Evolutionary conservation across 2,329 filamentous ascomycete species (phyloP).

Genomic region (Diaporthe capsici): DNA sequence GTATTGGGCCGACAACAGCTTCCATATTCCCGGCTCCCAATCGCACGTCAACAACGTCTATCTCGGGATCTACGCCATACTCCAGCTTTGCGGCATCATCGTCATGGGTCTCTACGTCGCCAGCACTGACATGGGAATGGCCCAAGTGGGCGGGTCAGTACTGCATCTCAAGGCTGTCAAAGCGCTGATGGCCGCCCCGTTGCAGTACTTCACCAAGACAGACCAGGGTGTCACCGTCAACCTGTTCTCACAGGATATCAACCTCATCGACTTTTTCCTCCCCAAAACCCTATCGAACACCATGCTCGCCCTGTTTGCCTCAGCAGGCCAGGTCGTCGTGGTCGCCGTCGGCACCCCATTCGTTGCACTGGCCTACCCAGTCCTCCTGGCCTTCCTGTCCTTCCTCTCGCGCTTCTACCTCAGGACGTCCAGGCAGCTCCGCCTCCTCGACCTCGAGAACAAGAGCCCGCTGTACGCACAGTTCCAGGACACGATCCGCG

Average conservation of each 20-base stretch:
- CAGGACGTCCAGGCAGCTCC: conserved; percentile 62
- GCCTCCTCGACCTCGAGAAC: conserved; percentile 60
- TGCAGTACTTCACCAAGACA: conserved; percentile 53
- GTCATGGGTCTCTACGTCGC: conserved; percentile 45
- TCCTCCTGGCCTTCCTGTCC: conserved; percentile 55
- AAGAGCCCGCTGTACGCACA: conserved; percentile 47
- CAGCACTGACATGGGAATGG: conserved; percentile 44
- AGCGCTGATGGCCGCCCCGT: conserved; percentile 52
- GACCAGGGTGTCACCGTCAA: conserved; percentile 54
- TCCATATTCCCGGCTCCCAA: conserved; percentile 8
- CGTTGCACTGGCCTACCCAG: conserved; percentile 53
- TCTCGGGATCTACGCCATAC: conserved; percentile 48
- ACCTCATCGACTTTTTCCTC: conserved; percentile 44
- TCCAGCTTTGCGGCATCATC: conserved; percentile 44
- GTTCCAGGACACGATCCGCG: conserved; percentile 63
- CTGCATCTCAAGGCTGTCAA: conserved; percentile 50
- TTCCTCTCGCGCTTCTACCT: conserved; percentile 60
- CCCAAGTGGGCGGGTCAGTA: conserved; percentile 43
- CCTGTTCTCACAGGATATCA: conserved; percentile 56
- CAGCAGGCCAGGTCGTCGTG: conserved; percentile 54
- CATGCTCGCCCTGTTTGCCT: conserved; percentile 42
- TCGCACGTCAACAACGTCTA: conserved; percentile 47
- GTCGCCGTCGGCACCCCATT: conserved; percentile 54
- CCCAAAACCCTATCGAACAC: conserved; percentile 43
- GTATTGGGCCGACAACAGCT: conserved; percentile 41